A percentile compares a stretch with the other conserved stretches of the same genome.
phyloP scores from a whole-genome alignment of 306 rosid species.

The Comarum palustre region DNA sequence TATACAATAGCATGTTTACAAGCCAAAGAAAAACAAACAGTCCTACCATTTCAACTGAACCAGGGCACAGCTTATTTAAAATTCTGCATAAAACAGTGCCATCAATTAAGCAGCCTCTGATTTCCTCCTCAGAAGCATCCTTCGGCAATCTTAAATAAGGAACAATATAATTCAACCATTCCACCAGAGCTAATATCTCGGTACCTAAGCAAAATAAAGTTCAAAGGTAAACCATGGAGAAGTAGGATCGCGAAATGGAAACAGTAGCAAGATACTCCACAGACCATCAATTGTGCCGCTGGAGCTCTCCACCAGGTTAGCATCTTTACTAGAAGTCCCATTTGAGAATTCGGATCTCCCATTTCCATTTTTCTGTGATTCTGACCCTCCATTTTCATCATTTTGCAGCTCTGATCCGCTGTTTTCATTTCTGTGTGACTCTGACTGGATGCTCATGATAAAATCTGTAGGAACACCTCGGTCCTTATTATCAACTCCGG shows the following conservation, averaged over 20 bases:
- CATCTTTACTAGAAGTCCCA: slow-evolving; percentile 33
- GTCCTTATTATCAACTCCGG: slow-evolving; percentile 22
- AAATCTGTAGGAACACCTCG: slow-evolving; percentile 25
- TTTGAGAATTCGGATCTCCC: slow-evolving; percentile 35
- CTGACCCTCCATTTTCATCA: slow-evolving; percentile 5
- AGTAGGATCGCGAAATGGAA: slow-evolving; percentile 18
- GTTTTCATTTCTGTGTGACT: slow-evolving; percentile 38
- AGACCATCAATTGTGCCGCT: slow-evolving; percentile 42
- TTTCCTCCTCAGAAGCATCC: slow-evolving; percentile 74
- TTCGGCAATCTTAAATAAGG: slow-evolving; percentile 64
- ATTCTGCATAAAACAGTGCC: slow-evolving; percentile 74
- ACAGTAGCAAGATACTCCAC: slow-evolving; percentile 10
- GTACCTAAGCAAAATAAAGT: slow-evolving; percentile 45
- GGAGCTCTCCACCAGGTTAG: slow-evolving; percentile 29
- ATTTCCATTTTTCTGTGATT: neutral
- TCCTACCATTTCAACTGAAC: slow-evolving; percentile 53
- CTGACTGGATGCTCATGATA: slow-evolving; percentile 50
- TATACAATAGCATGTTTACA: slow-evolving; percentile 3
- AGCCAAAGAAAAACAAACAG: neutral
- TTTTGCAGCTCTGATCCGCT: neutral
- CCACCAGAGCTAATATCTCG: slow-evolving; percentile 51
- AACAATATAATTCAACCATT: slow-evolving; percentile 73
- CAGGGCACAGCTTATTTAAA: slow-evolving; percentile 67
- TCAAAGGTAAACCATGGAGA: slow-evolving; percentile 18
- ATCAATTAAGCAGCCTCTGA: slow-evolving; percentile 66